These are phyloP conservation scores for Mycena epipterygia DNA, from an alignment of 768 basidiomycete species.

Conservation along the genomic window DNA sequence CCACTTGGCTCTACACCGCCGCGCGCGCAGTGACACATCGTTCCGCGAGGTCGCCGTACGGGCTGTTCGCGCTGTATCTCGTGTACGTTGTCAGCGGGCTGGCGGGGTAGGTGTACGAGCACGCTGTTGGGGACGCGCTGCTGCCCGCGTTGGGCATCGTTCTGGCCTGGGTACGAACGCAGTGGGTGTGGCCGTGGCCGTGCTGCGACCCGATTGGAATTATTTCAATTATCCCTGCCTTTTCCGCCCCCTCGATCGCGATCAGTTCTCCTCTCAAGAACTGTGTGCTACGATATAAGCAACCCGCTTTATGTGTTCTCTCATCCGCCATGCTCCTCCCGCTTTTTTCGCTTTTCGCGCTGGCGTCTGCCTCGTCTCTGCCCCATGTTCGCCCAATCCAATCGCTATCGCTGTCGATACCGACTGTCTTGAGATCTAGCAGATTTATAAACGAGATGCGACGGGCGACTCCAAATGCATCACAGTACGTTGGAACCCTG, in stretches of 20 bases:
- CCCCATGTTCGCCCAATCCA: constrained; percentile 1
- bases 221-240: too few relatives aligned
- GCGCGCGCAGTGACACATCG: constrained; percentile 67
- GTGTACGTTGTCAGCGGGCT: constrained; percentile 61
- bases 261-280: too few relatives aligned
- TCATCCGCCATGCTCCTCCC: too few relatives aligned
- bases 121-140: constrained; percentile 48
- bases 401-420: neutral
- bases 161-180: constrained; percentile 51
- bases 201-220: too few relatives aligned
- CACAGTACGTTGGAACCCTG: constrained; percentile 37
- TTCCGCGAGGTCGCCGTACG: constrained; percentile 69
- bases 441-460: constrained; percentile 26
- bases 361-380: constrained; percentile 24
- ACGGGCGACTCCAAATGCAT: constrained; percentile 31
- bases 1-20: constrained; percentile 78
- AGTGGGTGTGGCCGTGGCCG: constrained; percentile 45
- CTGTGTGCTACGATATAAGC: too few relatives aligned
- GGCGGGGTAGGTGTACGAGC: constrained; percentile 66
- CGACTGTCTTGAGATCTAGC: constrained; percentile 4
- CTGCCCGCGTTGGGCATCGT: constrained; percentile 50
- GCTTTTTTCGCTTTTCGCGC: constrained; percentile 22
- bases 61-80: constrained; percentile 72
- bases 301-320: too few relatives aligned
- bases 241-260: too few relatives aligned